These are phyloP conservation scores for Thermothelomyces thermophilus DNA, from an alignment of 2,329 filamentous ascomycete species.

Conservation along the genomic window DNA sequence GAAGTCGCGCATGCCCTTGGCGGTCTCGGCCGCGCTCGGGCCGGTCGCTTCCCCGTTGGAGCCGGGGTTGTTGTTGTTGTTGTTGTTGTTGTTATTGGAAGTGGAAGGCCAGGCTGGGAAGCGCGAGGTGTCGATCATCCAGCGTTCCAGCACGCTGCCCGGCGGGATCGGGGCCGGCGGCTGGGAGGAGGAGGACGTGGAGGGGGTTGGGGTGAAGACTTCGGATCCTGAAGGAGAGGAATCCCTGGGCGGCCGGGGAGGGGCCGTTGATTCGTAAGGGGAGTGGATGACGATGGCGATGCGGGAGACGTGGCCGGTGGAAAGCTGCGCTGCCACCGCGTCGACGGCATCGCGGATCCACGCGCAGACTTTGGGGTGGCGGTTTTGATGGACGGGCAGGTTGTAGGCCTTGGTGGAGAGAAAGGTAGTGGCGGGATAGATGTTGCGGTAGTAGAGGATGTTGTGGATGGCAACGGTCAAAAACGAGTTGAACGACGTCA, in stretches of 20 bases:
- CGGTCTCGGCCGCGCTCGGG: slow-evolving; percentile 1
- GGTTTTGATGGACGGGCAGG: slow-evolving; percentile 74
- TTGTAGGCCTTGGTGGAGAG: slow-evolving; percentile 75
- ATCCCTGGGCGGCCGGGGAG: not conserved
- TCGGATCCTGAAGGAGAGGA: not conserved
- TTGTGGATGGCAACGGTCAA: slow-evolving; percentile 78
- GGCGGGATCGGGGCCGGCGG: slow-evolving; percentile 14
- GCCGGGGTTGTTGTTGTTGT: slow-evolving; percentile 14
- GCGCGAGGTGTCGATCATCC: slow-evolving; percentile 51
- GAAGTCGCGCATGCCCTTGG: slow-evolving; percentile 28
- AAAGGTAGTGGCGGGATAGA: slow-evolving; percentile 76
- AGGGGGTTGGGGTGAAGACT: slow-evolving; percentile 4
- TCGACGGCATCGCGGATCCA: slow-evolving; percentile 79
- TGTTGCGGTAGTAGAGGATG: slow-evolving; percentile 71
- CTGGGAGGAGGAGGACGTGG: slow-evolving; percentile 11
- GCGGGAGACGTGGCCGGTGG: slow-evolving; percentile 44
- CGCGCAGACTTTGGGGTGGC: slow-evolving; percentile 76
- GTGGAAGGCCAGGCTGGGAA: slow-evolving; percentile 42
- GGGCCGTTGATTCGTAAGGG: slow-evolving; percentile 12
- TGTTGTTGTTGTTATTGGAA: not conserved
- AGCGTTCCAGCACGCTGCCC: slow-evolving; percentile 49
- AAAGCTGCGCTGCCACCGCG: slow-evolving; percentile 64
- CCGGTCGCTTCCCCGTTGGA: slow-evolving; percentile 13
- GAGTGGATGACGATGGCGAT: slow-evolving; percentile 45
- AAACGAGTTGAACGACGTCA: slow-evolving; percentile 69